phyloP scores from a whole-genome alignment of 202 grass and related monocot species.

The Elaeis oleifera region DNA sequence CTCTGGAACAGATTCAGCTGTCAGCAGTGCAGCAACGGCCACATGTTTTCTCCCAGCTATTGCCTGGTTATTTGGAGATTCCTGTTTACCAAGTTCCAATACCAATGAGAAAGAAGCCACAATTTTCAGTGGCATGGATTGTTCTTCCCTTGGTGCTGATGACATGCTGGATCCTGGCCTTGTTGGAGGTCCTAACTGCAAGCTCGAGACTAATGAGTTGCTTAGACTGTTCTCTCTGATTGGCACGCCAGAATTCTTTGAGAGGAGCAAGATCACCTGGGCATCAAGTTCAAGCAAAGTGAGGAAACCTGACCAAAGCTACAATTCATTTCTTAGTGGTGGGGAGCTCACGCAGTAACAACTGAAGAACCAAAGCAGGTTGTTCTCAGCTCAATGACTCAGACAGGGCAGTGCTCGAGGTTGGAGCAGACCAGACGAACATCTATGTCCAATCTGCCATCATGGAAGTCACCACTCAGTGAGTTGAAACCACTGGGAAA shows the following conservation, averaged over 20 bases:
- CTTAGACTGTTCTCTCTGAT: slow-evolving; percentile 46
- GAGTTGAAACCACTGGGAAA: neutral
- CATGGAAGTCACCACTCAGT: neutral
- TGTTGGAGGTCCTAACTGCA: slow-evolving; percentile 29
- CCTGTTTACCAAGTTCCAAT: no score
- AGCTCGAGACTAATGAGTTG: slow-evolving; percentile 64
- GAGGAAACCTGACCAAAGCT: neutral
- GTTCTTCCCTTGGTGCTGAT: no score
- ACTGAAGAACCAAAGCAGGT: neutral
- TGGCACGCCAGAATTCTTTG: slow-evolving; percentile 40
- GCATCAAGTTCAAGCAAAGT: neutral
- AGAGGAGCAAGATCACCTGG: slow-evolving; percentile 29
- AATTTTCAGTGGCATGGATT: no score
- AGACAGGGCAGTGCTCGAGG: neutral
- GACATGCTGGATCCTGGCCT: no score
- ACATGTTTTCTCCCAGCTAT: neutral
- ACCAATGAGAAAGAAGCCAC: no score
- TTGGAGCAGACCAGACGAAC: neutral
- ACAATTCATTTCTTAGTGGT: neutral
- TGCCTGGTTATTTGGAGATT: neutral
- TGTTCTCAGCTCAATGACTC: neutral
- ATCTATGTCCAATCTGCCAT: neutral
- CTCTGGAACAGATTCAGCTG: neutral
- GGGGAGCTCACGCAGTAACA: neutral
- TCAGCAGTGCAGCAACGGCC: no score